Percentiles rank a stretch among this genome's conserved stretches.
These are phyloP conservation scores for Waltiozyma sp. DNA, from an alignment of 1,139 yeast species.

Conservation along the genomic window DNA sequence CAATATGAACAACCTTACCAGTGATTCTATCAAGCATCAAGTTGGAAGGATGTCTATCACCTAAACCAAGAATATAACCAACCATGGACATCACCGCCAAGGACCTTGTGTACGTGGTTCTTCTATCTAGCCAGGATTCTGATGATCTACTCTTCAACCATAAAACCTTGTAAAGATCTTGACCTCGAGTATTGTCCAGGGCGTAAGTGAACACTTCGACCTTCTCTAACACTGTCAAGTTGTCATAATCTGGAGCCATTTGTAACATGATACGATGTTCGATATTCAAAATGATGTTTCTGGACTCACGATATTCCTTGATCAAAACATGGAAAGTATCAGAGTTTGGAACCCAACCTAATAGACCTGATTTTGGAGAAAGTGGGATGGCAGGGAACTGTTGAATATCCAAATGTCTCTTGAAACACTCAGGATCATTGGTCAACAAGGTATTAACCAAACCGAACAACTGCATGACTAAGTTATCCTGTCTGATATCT, in stretches of 20 bases:
- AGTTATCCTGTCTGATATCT: slow-evolving; percentile 93
- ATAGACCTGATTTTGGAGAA: slow-evolving; percentile 91
- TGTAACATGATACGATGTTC: slow-evolving; percentile 94
- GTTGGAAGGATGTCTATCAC: slow-evolving; percentile 97
- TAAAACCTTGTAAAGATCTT: slow-evolving; percentile 86
- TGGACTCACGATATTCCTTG: slow-evolving; percentile 82
- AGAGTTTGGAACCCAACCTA: slow-evolving; percentile 96
- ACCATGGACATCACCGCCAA: slow-evolving; percentile 98
- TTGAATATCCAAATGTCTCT: slow-evolving; percentile 88
- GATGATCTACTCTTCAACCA: slow-evolving; percentile 96
- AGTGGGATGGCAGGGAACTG: slow-evolving; percentile 88
- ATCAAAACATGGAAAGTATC: slow-evolving; percentile 94
- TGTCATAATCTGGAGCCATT: slow-evolving; percentile 97
- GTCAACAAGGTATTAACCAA: slow-evolving; percentile 81
- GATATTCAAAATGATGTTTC: slow-evolving; percentile 80
- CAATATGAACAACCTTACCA: slow-evolving; percentile 94
- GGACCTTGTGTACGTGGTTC: slow-evolving; percentile 92
- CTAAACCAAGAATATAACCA: slow-evolving; percentile 90
- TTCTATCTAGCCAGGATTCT: slow-evolving; percentile 95
- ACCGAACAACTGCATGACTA: slow-evolving; percentile 97
- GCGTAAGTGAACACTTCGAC: slow-evolving; percentile 97
- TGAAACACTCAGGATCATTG: slow-evolving; percentile 92
- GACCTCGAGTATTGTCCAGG: slow-evolving; percentile 89
- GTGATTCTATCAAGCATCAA: slow-evolving; percentile 89
- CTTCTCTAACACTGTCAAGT: slow-evolving; percentile 76